Evolutionary conservation across 2,329 filamentous ascomycete species (phyloP), one percentile per base, ranked within the genome.

Genomic region (Sporothrix humicola): DNA sequence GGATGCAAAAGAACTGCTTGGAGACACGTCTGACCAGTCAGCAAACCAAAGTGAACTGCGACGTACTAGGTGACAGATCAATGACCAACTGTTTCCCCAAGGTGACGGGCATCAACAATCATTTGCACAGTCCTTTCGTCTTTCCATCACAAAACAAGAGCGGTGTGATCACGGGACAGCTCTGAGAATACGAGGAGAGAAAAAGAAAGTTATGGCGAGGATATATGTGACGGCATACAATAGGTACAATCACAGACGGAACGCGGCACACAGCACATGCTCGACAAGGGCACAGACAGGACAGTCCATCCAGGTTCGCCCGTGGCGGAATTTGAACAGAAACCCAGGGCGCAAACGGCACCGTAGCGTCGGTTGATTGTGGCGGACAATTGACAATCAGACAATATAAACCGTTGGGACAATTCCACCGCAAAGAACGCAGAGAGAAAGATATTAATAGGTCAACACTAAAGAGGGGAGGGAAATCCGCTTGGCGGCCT

Each of bases 131-230:
- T 20, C n/a, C 52, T 20, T 8, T 20, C n/a, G n/a, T 23, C 31
- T 37, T 37, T 37, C 6, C 8, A 1, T 10, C 20, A 56, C 54
- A 15, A 61, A 61, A n/a, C 6, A 17, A 17, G 20, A 50, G 63
- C 63, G 63, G 63, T 50, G 63, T 66, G 63, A 17, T 48, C 44
- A 66, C 23, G 63, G 63, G 63, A 31, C 3, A 23, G 20, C 2
- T 3, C 5, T 37, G 2, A 15, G 42, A 66, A 66, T 66, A 66
- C 63, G 63, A 66, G 63, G 63, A 31, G 44, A 46, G 9, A 63
- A 58, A 54, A 12, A 17, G 13, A 37, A 37, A 31, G 12, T 12
- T 6, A 17, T 20, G 2, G 23, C 23, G 23, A 26, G 23, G 23
- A 26, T 26, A 26, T 3, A 37, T 37, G 31, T 37, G 52, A 26